Evolutionary conservation across 345 rosid species (phyloP).

Genomic region (Citrus australasica): DNA sequence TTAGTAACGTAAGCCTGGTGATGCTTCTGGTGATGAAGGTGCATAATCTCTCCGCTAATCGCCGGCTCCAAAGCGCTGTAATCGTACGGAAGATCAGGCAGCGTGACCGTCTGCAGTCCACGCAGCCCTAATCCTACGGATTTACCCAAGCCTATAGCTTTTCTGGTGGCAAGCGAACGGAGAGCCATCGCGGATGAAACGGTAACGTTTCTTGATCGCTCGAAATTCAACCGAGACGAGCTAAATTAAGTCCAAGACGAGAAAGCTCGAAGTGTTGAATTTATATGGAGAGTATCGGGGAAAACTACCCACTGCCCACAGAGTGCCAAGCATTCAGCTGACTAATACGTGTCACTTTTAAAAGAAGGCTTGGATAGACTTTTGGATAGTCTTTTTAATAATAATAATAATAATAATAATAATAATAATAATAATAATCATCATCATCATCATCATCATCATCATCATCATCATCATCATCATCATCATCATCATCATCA

Average conservation of each 20-base stretch:
- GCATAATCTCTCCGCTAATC: slow-evolving; percentile 92
- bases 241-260: neutral
- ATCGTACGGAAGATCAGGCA: slow-evolving; percentile 90
- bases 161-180: slow-evolving; percentile 38
- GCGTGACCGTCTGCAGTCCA: slow-evolving; percentile 59
- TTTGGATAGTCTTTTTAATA: too few species aligned
- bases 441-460: too few species aligned
- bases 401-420: too few species aligned
- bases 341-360: neutral
- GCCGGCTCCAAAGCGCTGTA: slow-evolving; percentile 90
- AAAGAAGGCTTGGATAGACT: neutral
- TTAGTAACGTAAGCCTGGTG: slow-evolving; percentile 89
- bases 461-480: too few species aligned
- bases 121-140: slow-evolving; percentile 26
- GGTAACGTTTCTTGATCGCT: neutral
- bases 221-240: neutral
- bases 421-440: too few species aligned
- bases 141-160: slow-evolving; percentile 31
- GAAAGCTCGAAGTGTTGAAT: neutral
- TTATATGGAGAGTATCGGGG: neutral
- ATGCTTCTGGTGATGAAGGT: slow-evolving; percentile 96
- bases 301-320: neutral
- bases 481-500: too few species aligned
- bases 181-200: slow-evolving; percentile 51
- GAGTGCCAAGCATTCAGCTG: neutral